Percentiles rank a stretch among this genome's conserved stretches.
Evolutionary conservation across 306 rosid genomes (phyloP).

Genomic region (Luffa aegyptiaca): DNA sequence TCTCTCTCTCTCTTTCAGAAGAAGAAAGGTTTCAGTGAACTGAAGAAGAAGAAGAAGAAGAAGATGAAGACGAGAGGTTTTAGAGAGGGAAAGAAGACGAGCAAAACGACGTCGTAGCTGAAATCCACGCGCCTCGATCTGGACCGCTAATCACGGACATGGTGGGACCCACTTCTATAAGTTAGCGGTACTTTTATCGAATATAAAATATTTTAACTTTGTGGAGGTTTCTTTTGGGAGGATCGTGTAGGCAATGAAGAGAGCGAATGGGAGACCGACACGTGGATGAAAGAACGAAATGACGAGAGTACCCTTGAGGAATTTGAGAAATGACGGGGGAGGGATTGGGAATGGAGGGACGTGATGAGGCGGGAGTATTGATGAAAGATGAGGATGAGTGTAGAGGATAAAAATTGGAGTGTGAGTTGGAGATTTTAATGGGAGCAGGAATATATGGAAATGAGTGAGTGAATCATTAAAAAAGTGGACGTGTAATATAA

Average conservation of each 20-base stretch:
- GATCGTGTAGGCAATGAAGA: background rate
- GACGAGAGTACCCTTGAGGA: background rate
- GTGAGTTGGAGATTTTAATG: conserved; percentile 6
- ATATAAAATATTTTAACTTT: background rate
- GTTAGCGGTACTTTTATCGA: background rate
- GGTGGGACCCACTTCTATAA: background rate
- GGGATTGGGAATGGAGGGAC: background rate
- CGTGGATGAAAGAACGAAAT: background rate
- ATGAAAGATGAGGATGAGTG: background rate
- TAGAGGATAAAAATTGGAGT: background rate
- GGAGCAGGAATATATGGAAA: background rate
- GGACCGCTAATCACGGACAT: conserved; percentile 5
- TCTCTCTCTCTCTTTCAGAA: background rate
- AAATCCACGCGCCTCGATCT: background rate
- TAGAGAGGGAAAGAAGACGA: background rate
- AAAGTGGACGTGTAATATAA: background rate
- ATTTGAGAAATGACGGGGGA: too few relatives aligned
- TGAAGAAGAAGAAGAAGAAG: background rate
- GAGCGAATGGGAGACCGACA: background rate
- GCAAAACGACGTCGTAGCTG: background rate
- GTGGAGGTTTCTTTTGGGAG: background rate
- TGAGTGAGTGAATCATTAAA: background rate
- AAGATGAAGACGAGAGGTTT: background rate
- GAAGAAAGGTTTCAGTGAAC: background rate
- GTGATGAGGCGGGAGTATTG: background rate